phyloP scores from a whole-genome alignment of 768 basidiomycete species.

The Boletellus ananas region DNA sequence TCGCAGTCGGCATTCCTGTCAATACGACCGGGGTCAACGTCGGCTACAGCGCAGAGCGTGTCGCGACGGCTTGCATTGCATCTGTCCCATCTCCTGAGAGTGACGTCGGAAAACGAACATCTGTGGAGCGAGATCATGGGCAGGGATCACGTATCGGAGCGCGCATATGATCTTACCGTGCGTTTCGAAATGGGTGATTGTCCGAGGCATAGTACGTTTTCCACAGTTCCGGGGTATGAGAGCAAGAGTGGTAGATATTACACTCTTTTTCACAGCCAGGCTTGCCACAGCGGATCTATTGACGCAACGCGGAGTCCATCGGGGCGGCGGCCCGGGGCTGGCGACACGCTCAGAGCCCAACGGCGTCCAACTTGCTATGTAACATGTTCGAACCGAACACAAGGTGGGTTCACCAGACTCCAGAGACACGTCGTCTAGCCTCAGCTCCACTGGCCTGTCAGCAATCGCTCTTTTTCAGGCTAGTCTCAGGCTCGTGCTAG shows the following conservation, averaged over 20 bases:
- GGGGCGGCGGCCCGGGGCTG: constrained; percentile 14
- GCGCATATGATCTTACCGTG: constrained; percentile 43
- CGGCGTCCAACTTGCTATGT: too few species aligned
- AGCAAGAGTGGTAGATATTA: neutral
- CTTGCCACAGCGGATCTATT: neutral
- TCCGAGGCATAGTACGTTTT: constrained; percentile 27
- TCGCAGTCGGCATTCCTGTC: constrained; percentile 91
- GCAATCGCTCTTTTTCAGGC: too few species aligned
- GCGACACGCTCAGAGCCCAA: too few species aligned
- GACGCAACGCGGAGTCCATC: constrained; percentile 1
- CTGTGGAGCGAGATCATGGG: constrained; percentile 35
- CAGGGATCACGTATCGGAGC: neutral
- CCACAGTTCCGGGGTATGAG: neutral
- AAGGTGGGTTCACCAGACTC: too few species aligned
- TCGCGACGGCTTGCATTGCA: constrained; percentile 61
- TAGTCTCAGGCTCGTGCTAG: too few species aligned
- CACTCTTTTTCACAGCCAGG: too few species aligned
- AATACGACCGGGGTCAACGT: neutral
- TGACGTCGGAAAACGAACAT: constrained; percentile 91
- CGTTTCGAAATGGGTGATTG: constrained; percentile 54
- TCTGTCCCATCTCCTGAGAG: constrained; percentile 90
- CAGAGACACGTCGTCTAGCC: too few species aligned
- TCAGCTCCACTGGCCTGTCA: too few species aligned
- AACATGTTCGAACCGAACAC: too few species aligned
- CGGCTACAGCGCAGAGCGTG: neutral